Percentiles rank a stretch among this genome's conserved stretches.
Conservation (phyloP, 495 filamentous ascomycete species). For the Trypethelium eluteriae region DNA sequence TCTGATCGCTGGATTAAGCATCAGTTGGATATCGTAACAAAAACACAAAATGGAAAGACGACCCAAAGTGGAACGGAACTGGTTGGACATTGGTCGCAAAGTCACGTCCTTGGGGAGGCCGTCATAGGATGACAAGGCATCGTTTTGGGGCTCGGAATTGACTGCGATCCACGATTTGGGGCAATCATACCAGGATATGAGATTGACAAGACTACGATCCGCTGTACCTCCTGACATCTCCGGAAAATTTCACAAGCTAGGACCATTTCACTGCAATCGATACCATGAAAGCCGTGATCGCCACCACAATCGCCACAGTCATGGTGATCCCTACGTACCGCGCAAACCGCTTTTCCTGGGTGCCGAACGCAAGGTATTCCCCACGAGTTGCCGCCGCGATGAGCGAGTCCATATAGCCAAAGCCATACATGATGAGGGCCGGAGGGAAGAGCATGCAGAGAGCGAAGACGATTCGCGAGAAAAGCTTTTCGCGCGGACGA, state of each 20-base stretch:
- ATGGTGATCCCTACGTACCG: not conserved
- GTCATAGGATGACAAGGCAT: too few relatives aligned
- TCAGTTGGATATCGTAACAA: not conserved
- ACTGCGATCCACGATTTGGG: too few relatives aligned
- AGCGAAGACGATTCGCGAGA: conserved; percentile 11
- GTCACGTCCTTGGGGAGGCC: too few relatives aligned
- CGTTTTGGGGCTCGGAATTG: too few relatives aligned
- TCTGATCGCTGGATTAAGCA: not conserved
- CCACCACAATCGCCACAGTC: not conserved
- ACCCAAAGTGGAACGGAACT: too few relatives aligned
- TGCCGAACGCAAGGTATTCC: conserved; percentile 16
- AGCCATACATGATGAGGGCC: conserved; percentile 23
- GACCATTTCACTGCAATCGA: not conserved
- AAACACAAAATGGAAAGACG: too few relatives aligned
- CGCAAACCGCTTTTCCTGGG: conserved; percentile 21
- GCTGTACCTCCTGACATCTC: not conserved
- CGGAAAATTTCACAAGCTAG: not conserved
- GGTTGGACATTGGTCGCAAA: too few relatives aligned
- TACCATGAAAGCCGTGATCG: not conserved
- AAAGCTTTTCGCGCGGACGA: conserved; percentile 11
- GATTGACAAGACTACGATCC: not conserved
- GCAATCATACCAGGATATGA: too few relatives aligned
- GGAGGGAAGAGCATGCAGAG: conserved; percentile 23
- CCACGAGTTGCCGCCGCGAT: conserved; percentile 23
- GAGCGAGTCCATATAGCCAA: conserved; percentile 25